phyloP scores from a whole-genome alignment of 495 filamentous ascomycete species.

The Evernia prunastri region DNA sequence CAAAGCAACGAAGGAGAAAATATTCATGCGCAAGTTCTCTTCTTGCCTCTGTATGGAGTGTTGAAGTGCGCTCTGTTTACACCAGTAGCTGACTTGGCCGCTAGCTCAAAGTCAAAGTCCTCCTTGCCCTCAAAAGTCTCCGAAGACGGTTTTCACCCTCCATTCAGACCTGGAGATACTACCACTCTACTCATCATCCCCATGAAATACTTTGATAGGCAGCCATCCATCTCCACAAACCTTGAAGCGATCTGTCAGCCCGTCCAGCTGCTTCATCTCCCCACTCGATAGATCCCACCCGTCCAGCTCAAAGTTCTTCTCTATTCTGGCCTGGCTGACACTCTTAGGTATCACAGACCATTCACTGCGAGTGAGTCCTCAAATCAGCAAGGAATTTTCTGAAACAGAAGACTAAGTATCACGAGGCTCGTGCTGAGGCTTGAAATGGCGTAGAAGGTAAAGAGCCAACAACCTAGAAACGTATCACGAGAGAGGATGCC shows the following conservation, averaged over 20 bases:
- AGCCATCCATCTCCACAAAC: constrained; percentile 12
- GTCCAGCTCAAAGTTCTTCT: constrained; percentile 13
- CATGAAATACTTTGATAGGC: constrained; percentile 9
- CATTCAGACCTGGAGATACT: background rate
- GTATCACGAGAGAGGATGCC: too few relatives aligned
- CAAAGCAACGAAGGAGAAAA: background rate
- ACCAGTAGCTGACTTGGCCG: background rate
- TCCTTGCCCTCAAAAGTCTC: background rate
- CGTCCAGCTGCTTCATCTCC: constrained; percentile 13
- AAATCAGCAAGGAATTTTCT: background rate
- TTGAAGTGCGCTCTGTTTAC: too few relatives aligned
- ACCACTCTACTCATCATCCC: constrained; percentile 12
- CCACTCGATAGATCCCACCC: constrained; percentile 10
- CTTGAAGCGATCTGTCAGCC: constrained; percentile 12
- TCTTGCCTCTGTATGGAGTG: too few relatives aligned
- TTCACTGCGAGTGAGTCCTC: background rate
- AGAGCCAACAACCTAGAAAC: too few relatives aligned
- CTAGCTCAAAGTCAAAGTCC: too few relatives aligned
- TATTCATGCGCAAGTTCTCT: too few relatives aligned
- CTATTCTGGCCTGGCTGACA: constrained; percentile 9
- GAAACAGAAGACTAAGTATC: background rate
- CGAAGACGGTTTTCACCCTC: background rate
- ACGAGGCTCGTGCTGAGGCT: background rate
- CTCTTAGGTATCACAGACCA: constrained; percentile 14
- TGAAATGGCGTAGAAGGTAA: too few relatives aligned